Conservation (phyloP, 805 yeast species). For the Starmerella floris region DNA sequence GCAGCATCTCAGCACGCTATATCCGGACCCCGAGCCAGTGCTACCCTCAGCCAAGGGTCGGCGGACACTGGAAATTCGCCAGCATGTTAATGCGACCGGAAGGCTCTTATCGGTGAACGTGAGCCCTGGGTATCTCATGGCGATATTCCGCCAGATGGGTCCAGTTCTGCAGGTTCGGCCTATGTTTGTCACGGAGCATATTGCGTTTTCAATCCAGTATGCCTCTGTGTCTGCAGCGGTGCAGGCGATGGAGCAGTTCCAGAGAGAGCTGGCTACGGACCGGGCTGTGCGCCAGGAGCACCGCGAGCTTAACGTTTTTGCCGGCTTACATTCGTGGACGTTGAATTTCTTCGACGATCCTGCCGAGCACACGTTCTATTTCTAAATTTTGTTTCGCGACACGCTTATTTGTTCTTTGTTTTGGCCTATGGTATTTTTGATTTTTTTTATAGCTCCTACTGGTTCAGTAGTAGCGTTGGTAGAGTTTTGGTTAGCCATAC, state of each 20-base stretch:
- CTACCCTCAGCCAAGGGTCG: too few relatives aligned
- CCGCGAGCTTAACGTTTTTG: slow-evolving; percentile 1
- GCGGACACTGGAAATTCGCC: background rate
- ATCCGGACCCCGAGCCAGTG: too few relatives aligned
- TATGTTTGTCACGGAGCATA: slow-evolving; percentile 12
- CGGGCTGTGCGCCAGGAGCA: background rate
- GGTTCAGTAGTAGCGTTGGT: too few relatives aligned
- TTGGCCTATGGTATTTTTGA: too few relatives aligned
- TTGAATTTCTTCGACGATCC: slow-evolving; percentile 11
- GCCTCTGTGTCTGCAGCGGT: slow-evolving; percentile 11
- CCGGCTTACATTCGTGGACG: slow-evolving; percentile 13
- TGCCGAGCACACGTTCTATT: slow-evolving; percentile 8
- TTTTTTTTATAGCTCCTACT: too few relatives aligned
- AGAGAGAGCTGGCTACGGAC: slow-evolving; percentile 1
- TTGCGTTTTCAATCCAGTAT: slow-evolving; percentile 18
- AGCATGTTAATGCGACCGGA: background rate
- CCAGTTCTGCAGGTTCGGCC: slow-evolving; percentile 18
- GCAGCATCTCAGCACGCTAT: too few relatives aligned
- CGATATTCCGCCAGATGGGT: slow-evolving; percentile 11
- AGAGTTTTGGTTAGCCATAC: too few relatives aligned
- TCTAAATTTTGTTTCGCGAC: background rate
- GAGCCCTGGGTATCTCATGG: slow-evolving; percentile 5
- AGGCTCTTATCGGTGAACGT: background rate
- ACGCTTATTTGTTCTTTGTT: too few relatives aligned
- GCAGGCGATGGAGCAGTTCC: slow-evolving; percentile 15